A percentile compares a stretch with the other conserved stretches of the same genome.
phyloP scores from a whole-genome alignment of 225 moss, liverwort and hornwort species.

The Antitrichia curtipendula region DNA sequence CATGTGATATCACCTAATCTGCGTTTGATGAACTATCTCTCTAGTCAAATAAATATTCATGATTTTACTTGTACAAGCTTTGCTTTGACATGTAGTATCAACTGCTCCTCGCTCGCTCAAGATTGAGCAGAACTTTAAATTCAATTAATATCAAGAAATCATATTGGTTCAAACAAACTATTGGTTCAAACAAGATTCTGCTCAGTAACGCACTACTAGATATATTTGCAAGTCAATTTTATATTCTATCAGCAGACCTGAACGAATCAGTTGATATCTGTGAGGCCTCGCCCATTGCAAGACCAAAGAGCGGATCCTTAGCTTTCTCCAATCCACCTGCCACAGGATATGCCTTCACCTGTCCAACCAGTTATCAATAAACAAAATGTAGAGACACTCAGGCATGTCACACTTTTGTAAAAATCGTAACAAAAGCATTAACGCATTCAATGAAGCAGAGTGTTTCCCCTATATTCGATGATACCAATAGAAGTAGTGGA shows the following conservation, averaged over 20 bases:
- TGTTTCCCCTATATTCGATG: not conserved
- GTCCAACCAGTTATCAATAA: not conserved
- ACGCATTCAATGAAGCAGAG: not conserved
- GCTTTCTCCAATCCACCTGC: conserved; percentile 85
- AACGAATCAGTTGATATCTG: conserved; percentile 76
- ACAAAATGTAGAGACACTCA: not conserved
- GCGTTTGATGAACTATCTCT: not conserved
- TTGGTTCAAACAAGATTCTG: not conserved
- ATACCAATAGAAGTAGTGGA: not conserved
- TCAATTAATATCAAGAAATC: not conserved
- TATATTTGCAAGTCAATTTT: not conserved
- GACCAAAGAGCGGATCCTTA: conserved; percentile 87
- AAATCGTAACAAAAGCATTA: not conserved
- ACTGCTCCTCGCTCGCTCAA: not conserved
- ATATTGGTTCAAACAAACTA: not conserved
- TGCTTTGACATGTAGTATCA: not conserved
- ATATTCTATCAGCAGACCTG: conserved; percentile 30
- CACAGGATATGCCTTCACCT: conserved; percentile 93
- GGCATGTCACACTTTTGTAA: not conserved
- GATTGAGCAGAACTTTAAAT: not conserved
- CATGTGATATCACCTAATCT: not conserved
- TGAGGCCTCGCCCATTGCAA: conserved; percentile 91
- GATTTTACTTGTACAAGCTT: not conserved
- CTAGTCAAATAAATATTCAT: not conserved
- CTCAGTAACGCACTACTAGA: not conserved